Evolutionary conservation across 345 rosid genomes (phyloP), one percentile per base, ranked within the genome.

Genomic region (Durio zibethinus): DNA sequence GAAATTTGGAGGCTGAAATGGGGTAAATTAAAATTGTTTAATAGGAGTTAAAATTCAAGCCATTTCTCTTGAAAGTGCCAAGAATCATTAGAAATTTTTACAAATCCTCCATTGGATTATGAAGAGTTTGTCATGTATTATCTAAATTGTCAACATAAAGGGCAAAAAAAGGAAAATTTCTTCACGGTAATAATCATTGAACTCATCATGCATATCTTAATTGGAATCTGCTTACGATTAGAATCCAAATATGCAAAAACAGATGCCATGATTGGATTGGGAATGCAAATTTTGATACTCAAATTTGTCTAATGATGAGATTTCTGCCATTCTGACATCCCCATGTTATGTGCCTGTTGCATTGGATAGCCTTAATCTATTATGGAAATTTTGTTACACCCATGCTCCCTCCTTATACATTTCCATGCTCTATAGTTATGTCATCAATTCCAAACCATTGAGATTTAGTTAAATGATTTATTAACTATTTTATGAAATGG

Each of bases 281-380:
- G 7, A 35, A 23, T 59, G 33, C 18, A 25, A 12, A 60, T 9
- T 60, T 27, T 60, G 15, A 60, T 60, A 33, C 4, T n/a, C 68
- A 62, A 15, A 20, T 27, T 35, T 38, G 35, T 27, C 35, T 14
- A 61, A 27, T 14, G 8, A 61, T 61, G 29, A n/a, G 67, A 62
- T 62, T 33, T 62, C 20, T 31, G 67, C 67, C n/a, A 62, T 10
- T 14, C 68, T 62, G 42, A 62, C 68, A 62, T 16, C 68, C 68
- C 68, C 68, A 62, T 62, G 40, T 18, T 62, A 14, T 33, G 10
- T 15, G 43, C 42, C 68, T 2, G 4, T 21, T 18, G 20, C 68
- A 29, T 16, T 62, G 10, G 9, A 29, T 15, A 31, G 10, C 8
- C 21, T 23, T 61, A 27, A 12, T 29, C n/a, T 31, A 12, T 29